phyloP scores from a whole-genome alignment of 306 rosid genomes.

The Prunus davidiana region DNA sequence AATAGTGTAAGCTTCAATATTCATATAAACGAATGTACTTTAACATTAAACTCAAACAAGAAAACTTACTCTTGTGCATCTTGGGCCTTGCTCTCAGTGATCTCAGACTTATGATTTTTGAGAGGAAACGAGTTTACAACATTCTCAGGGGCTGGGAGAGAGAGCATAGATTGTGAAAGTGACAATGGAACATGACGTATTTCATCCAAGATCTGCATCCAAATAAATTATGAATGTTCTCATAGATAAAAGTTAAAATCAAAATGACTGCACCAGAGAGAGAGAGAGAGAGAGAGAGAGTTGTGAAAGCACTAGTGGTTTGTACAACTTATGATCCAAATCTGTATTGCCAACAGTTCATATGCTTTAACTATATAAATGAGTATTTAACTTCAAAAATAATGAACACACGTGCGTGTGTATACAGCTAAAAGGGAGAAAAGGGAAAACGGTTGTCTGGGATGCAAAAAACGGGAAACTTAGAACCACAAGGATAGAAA shows the following conservation, averaged over 20 bases:
- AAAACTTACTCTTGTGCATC: background rate
- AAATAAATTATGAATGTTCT: background rate
- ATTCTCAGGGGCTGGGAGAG: background rate
- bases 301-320: background rate
- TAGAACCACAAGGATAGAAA: background rate
- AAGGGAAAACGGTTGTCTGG: background rate
- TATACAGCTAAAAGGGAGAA: background rate
- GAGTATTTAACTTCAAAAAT: background rate
- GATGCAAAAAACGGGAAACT: background rate
- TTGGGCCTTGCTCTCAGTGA: background rate
- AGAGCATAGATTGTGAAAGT: background rate
- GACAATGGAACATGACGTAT: background rate
- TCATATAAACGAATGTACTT: background rate
- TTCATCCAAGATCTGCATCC: background rate
- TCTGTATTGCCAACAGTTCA: background rate
- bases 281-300: background rate
- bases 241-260: background rate
- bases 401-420: background rate
- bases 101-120: background rate
- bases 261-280: background rate
- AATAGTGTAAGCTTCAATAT: background rate
- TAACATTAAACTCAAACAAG: background rate
- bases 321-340: background rate
- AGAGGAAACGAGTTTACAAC: background rate
- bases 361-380: background rate